A percentile compares a stretch with the other conserved stretches of the same genome.
Evolutionary conservation across 179 eudicot species (phyloP).

Genomic region (Spergularia azorica): DNA sequence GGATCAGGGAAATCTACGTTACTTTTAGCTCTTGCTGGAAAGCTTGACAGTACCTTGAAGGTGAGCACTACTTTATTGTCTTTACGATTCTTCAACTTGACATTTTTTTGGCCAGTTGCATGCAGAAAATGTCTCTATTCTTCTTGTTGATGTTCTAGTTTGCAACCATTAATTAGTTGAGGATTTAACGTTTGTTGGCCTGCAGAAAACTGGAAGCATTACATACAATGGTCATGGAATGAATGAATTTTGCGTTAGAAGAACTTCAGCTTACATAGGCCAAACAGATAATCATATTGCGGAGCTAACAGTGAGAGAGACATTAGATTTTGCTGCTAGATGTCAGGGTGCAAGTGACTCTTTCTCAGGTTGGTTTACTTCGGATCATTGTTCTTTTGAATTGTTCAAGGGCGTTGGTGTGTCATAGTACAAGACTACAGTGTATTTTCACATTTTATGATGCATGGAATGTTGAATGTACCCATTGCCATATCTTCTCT

Average conservation of each 20-base stretch:
- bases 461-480: constrained; percentile 5
- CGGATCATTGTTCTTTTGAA: neutral
- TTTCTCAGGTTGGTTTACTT: constrained; percentile 57
- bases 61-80: constrained; percentile 19
- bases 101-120: no score
- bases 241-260: constrained; percentile 58
- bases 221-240: constrained; percentile 63
- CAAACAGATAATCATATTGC: constrained; percentile 71
- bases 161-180: neutral
- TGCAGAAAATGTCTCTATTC: neutral
- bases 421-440: neutral
- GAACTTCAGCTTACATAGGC: constrained; percentile 73
- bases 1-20: constrained; percentile 50
- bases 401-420: neutral
- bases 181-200: neutral
- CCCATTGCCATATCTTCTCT: neutral
- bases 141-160: neutral
- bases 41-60: constrained; percentile 41
- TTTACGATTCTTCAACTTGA: no score
- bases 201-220: constrained; percentile 51
- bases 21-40: constrained; percentile 48
- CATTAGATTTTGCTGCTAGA: constrained; percentile 72
- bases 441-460: neutral
- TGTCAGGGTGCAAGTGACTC: constrained; percentile 72
- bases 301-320: constrained; percentile 65